phyloP scores from a whole-genome alignment of 2,329 filamentous ascomycete species.

The Fusarium praegraminearum region DNA sequence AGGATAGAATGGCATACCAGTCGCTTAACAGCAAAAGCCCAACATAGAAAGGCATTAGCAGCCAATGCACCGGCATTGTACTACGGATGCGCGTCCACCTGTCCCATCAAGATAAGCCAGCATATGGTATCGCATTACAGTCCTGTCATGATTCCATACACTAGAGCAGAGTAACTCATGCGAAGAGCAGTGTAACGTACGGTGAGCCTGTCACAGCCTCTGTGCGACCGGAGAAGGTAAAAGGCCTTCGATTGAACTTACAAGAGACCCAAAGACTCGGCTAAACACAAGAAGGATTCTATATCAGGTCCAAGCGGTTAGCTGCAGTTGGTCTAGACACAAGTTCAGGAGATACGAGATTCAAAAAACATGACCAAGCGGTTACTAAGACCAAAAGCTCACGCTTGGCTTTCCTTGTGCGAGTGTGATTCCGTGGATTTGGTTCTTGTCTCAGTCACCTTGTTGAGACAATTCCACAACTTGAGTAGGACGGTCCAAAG shows the following conservation, averaged over 20 bases:
- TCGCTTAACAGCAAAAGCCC: conserved; percentile 74
- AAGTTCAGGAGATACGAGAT: conserved; percentile 44
- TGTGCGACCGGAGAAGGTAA: conserved; percentile 5
- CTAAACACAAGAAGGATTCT: conserved; percentile 83
- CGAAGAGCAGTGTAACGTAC: conserved; percentile 20
- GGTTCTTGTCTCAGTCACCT: conserved; percentile 32
- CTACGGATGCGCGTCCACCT: conserved; percentile 80
- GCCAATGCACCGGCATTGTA: conserved; percentile 84
- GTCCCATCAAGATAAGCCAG: conserved; percentile 40
- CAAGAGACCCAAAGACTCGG: conserved; percentile 89
- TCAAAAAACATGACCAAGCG: conserved; percentile 49
- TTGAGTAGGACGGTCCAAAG: conserved; percentile 4
- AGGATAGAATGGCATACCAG: not conserved
- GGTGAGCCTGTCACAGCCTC: conserved; percentile 25
- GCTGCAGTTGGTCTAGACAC: conserved; percentile 36
- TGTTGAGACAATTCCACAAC: conserved; percentile 4
- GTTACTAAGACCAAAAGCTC: conserved; percentile 44
- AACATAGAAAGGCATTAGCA: conserved; percentile 84
- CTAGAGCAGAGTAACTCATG: not conserved
- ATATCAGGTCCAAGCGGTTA: conserved; percentile 47
- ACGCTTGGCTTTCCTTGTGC: conserved; percentile 6
- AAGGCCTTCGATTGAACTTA: conserved; percentile 57
- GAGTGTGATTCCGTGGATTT: conserved; percentile 21
- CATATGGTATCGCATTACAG: not conserved
- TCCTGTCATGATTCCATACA: conserved; percentile 21